Base-by-base conservation (phyloP, 768 basidiomycete species). In the Russula griseocarnosa region DNA sequence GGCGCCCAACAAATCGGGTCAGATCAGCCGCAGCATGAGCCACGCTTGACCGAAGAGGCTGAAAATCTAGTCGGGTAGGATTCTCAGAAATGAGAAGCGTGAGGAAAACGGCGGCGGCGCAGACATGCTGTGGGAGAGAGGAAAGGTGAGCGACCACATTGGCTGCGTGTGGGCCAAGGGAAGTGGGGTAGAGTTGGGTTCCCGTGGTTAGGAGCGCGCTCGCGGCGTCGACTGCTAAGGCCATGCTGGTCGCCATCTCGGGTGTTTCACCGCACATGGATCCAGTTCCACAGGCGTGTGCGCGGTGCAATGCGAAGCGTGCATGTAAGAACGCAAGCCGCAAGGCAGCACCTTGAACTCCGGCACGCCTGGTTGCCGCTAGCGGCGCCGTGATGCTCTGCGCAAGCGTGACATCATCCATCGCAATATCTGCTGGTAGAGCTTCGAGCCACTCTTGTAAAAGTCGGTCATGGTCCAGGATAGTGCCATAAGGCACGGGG, bases 71-170 rank as follows among this genome's bases (percentile, higher is more conserved):
- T 67, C 90, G 89, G 65, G 88, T 88, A 56, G 89, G 87, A 69
- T 89, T 86, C 40, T 86, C 82, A 69, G 92, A 86, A 55, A 92
- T 81, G 70, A 92, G 90, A 76, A 92, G 92, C n/a, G 88, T 88
- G 81, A 92, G 91, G 76, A 92, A 92, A 86, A 92, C 91, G 55
- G 88, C 88, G 22, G 91, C 89, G 54, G 86, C 86, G 77, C 92
- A 92, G 69, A 87, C 84, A 71, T 93, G 90, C 76, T 88, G 89
- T 0, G 90, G 88, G 5, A 86, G 86, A 86, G 88, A 90, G 68
- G 84, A 85, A 82, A 92, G 86, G 74, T 93, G 90, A 3, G 88
- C 89, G 38, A 88, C 89, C 9, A 90, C 87, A 10, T 87, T 83
- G 63, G 86, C 75, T 20, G 86, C 81, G 16, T 83, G 81, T 59